Percentiles rank a stretch among this genome's conserved stretches.
Evolutionary conservation across 2,329 filamentous ascomycete species (phyloP).

Genomic region (Didymella keratinophila): DNA sequence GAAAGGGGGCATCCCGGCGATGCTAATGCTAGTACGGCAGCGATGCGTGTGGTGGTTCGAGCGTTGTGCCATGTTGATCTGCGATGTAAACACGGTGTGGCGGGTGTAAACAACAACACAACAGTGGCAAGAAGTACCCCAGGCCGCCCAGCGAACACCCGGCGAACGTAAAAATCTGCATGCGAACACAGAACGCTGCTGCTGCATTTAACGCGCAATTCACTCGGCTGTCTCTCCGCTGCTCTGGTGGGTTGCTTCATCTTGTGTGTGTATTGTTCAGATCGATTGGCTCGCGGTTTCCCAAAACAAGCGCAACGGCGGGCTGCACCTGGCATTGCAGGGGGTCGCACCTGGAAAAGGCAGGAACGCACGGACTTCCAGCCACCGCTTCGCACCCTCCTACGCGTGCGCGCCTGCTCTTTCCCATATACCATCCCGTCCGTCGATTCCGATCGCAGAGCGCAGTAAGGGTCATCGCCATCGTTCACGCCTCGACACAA

Average conservation of each 20-base stretch:
- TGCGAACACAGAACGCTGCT: slow-evolving; percentile 10
- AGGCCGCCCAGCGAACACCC: slow-evolving; percentile 10
- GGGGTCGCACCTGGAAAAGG: slow-evolving; percentile 23
- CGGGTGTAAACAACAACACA: slow-evolving; percentile 9
- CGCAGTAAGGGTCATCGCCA: slow-evolving; percentile 39
- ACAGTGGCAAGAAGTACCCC: slow-evolving; percentile 3
- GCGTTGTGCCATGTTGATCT: slow-evolving; percentile 6
- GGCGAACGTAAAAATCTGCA: slow-evolving; percentile 14
- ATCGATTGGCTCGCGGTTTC: slow-evolving; percentile 32
- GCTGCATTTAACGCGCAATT: slow-evolving; percentile 4
- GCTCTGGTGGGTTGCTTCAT: slow-evolving; percentile 28
- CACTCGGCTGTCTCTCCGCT: slow-evolving; percentile 7
- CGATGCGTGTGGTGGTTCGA: slow-evolving; percentile 13
- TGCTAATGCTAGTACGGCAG: slow-evolving; percentile 7
- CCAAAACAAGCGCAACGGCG: slow-evolving; percentile 25
- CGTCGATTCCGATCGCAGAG: slow-evolving; percentile 35
- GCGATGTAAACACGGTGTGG: slow-evolving; percentile 16
- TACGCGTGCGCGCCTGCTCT: slow-evolving; percentile 31
- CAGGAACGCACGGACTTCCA: slow-evolving; percentile 16
- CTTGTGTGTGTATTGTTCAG: slow-evolving; percentile 12
- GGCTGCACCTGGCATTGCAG: slow-evolving; percentile 17
- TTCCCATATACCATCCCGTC: slow-evolving; percentile 37
- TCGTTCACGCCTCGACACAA: slow-evolving; percentile 19
- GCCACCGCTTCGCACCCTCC: slow-evolving; percentile 13
- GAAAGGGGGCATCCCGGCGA: slow-evolving; percentile 14